Conservation (phyloP, 2,329 filamentous ascomycete species). For the Paecilomyces sp. region DNA sequence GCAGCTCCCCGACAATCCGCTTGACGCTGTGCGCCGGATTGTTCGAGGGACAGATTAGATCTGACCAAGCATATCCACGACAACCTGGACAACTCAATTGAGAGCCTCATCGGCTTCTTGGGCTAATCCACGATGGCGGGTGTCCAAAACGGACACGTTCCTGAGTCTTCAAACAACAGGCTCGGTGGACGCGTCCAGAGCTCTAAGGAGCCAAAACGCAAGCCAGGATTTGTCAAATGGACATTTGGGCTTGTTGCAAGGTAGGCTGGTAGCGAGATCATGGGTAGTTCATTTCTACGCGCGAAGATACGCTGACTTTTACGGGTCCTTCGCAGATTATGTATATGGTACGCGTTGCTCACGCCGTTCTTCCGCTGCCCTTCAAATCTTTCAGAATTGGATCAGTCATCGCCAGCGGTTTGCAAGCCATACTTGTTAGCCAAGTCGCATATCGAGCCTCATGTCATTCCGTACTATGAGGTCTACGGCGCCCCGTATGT, state of each 20-base stretch:
- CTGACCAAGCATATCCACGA: not conserved
- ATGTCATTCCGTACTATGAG: constrained; percentile 79
- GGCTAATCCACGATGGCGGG: constrained; percentile 15
- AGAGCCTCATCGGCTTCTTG: not conserved
- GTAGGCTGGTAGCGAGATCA: constrained; percentile 15
- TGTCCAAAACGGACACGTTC: constrained; percentile 19
- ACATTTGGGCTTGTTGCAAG: constrained; percentile 26
- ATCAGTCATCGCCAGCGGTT: constrained; percentile 63
- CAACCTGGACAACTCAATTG: not conserved
- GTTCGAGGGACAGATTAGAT: not conserved
- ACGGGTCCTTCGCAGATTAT: constrained; percentile 47
- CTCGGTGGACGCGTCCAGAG: constrained; percentile 5
- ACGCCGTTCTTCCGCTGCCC: constrained; percentile 81
- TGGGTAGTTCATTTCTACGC: not conserved
- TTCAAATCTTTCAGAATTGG: constrained; percentile 57
- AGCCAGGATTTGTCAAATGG: constrained; percentile 22
- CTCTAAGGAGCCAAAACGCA: constrained; percentile 8
- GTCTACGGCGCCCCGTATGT: constrained; percentile 78
- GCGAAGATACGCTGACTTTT: constrained; percentile 5
- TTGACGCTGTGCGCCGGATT: not conserved
- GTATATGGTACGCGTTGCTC: constrained; percentile 79
- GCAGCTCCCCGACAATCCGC: not conserved
- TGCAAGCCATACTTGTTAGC: constrained; percentile 73
- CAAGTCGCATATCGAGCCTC: constrained; percentile 62
- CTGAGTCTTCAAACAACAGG: constrained; percentile 12